Base-by-base conservation (phyloP, 805 yeast genomes). In the Myxozyma neglecta region DNA sequence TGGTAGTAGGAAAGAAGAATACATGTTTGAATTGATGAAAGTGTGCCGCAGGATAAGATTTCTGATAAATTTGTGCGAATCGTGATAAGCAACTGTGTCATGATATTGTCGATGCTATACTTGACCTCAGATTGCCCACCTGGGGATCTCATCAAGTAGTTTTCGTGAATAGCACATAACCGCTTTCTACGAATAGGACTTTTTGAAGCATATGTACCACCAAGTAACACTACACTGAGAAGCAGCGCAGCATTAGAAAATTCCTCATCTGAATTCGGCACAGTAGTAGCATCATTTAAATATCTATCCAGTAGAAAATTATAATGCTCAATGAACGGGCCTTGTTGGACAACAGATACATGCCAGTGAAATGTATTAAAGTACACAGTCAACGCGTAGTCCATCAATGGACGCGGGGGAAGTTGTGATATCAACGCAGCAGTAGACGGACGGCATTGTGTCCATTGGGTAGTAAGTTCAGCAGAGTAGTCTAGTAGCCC, bases 301-400 rank as follows among this genome's bases (percentile, higher is more conserved):
- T 24, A 62, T 3, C 60, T 50, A 9, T 36, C 37, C 34, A 59
- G 35, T 14, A 62, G 51, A 11, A 16, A 13, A 5, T 10, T n/a
- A 16, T 59, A 62, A 20, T 43, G 59, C 16, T 47, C 53, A 29
- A 56, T 40, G 34, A 62, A 50, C 9, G 29, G 18, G 10, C 57
- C 59, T 24, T 62, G 64, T 40, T 62, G 63, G 36, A 54, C 39
- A 14, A 59, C 56, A 42, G 35, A 29, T 18, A 62, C 54, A 24
- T 48, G 50, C 65, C 65, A 62, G 47, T 62, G 65, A 20, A 59
- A 57, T 13, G 63, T 32, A 39, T 52, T 59, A 48, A 62, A 62
- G 29, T 56, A 62, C 5, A 59, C 59, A 14, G 56, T 35, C 18
- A 62, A 29, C 4, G 57, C 29, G 39, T 59, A 60, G 34, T 62